These are phyloP conservation scores for Euphorbia pulcherrima DNA, from an alignment of 345 rosid genomes.

Conservation along the genomic window DNA sequence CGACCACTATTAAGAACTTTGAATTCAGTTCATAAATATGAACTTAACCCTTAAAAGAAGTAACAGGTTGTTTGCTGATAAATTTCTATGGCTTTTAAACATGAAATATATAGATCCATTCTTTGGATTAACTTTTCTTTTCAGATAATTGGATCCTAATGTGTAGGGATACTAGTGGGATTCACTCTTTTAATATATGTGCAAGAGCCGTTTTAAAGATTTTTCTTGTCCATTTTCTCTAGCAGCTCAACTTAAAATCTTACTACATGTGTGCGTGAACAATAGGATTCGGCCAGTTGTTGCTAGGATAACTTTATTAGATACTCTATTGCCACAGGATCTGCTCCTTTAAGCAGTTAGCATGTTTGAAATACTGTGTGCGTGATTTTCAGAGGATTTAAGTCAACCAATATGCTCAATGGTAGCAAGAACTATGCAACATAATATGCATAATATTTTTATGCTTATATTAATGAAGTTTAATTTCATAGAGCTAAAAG, in stretches of 20 bases:
- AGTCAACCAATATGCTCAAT: not conserved
- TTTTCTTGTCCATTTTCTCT: not conserved
- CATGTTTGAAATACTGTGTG: not conserved
- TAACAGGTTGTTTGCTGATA: not conserved
- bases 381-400: not conserved
- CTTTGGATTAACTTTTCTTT: conserved; percentile 3
- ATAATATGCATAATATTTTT: not conserved
- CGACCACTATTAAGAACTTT: not conserved
- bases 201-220: not conserved
- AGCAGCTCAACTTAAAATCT: not conserved
- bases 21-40: not conserved
- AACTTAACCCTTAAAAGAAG: not conserved
- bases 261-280: not conserved
- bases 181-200: not conserved
- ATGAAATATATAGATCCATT: not conserved
- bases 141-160: conserved; percentile 11
- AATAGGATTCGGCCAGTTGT: not conserved
- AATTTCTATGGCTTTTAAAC: not conserved
- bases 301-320: not conserved
- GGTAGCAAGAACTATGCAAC: not conserved
- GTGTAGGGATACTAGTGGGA: not conserved
- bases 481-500: not conserved
- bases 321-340: not conserved
- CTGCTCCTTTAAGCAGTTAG: not conserved
- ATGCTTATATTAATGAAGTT: not conserved